A percentile compares a stretch with the other conserved stretches of the same genome.
Conservation (phyloP, 2,329 filamentous ascomycete genomes). For the Aspergillus chevalieri region DNA sequence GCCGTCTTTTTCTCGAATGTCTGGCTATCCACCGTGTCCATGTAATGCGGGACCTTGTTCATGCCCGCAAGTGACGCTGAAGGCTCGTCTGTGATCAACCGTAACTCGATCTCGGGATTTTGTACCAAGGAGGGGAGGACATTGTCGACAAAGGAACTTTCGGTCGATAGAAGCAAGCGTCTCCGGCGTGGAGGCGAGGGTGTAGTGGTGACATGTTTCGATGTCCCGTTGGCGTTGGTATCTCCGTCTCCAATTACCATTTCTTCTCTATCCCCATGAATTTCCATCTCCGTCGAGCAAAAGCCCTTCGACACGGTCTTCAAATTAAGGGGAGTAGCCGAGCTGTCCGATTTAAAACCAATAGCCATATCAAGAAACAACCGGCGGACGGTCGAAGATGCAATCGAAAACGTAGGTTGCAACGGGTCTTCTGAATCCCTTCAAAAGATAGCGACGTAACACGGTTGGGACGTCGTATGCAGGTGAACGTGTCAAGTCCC, state of each 20-base stretch:
- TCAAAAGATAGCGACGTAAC: background rate
- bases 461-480: background rate
- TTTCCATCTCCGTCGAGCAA: constrained; percentile 20
- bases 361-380: constrained; percentile 14
- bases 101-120: constrained; percentile 35
- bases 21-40: constrained; percentile 34
- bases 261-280: constrained; percentile 16
- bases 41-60: constrained; percentile 35
- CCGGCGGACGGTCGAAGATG: background rate
- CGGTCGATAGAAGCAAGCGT: constrained; percentile 33
- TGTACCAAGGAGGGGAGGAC: constrained; percentile 33
- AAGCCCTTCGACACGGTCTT: constrained; percentile 10
- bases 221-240: constrained; percentile 1
- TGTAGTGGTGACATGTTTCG: background rate
- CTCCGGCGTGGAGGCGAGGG: constrained; percentile 16
- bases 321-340: background rate
- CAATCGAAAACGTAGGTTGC: background rate
- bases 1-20: constrained; percentile 34
- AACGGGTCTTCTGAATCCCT: background rate
- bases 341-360: constrained; percentile 7
- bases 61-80: constrained; percentile 31
- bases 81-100: constrained; percentile 37
- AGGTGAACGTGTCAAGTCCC: background rate
- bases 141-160: constrained; percentile 34
- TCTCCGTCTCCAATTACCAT: constrained; percentile 12